Conservation (phyloP, 78 protist genomes). For the Dictyostelium intermedium region DNA sequence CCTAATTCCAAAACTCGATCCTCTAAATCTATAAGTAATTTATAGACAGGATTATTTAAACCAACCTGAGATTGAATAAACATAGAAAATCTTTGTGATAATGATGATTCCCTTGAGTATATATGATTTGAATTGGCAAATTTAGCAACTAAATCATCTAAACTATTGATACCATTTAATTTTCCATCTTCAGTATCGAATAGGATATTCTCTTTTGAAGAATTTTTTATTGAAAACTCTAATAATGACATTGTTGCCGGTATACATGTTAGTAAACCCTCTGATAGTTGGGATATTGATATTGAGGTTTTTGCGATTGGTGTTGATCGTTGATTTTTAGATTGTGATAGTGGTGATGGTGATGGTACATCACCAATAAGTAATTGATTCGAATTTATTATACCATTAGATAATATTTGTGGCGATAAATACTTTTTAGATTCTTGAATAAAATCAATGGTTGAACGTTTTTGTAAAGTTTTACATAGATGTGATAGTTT, state of each 20-base stretch:
- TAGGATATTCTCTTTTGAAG: not conserved
- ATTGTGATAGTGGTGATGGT: not conserved
- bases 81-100: slow-evolving; percentile 2
- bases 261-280: slow-evolving; percentile 30
- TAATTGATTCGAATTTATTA: not conserved
- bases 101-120: not conserved
- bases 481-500: not conserved
- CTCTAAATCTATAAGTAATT: slow-evolving; percentile 29
- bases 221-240: not conserved
- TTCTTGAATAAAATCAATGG: slow-evolving; percentile 21
- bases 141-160: not conserved
- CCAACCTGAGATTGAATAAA: not conserved
- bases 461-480: not conserved
- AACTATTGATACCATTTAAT: not conserved
- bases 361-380: not conserved
- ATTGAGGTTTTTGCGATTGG: not conserved
- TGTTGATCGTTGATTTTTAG: too few relatives aligned
- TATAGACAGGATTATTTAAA: not conserved
- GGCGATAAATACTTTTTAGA: slow-evolving; percentile 4
- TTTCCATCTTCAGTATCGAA: not conserved
- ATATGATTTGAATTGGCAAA: slow-evolving; percentile 22
- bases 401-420: slow-evolving; percentile 23
- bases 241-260: slow-evolving; percentile 7
- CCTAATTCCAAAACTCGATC: not conserved
- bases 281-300: not conserved